Percentiles rank a stretch among this genome's conserved stretches.
Evolutionary conservation across 129 eudicot species (phyloP).

Genomic region (Logfia minima): DNA sequence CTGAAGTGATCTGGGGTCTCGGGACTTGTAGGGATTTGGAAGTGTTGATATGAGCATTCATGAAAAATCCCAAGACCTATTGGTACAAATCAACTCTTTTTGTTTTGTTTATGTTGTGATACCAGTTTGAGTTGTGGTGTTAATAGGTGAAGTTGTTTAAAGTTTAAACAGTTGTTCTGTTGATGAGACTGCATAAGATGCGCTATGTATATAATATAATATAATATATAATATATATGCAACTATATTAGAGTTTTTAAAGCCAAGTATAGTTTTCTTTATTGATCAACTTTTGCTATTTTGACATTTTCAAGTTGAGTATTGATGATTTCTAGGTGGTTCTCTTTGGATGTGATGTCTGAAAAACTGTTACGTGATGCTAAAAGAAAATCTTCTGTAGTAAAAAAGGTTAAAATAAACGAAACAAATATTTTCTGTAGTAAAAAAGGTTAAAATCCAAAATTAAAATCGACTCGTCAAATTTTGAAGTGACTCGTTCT

Average conservation of each 20-base stretch:
- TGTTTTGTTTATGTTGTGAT: background rate
- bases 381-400: too few species aligned
- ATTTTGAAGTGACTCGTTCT: background rate
- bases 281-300: background rate
- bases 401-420: too few species aligned
- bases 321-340: background rate
- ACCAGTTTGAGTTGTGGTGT: conserved; percentile 14
- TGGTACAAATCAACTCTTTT: background rate
- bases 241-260: conserved; percentile 21
- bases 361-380: background rate
- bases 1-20: conserved; percentile 24
- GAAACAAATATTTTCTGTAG: too few species aligned
- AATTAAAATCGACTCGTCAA: background rate
- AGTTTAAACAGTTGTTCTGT: conserved; percentile 19
- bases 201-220: too few species aligned
- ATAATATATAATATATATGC: conserved; percentile 5
- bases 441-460: too few species aligned
- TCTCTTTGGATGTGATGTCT: background rate
- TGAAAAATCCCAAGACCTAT: conserved; percentile 30
- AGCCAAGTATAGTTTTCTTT: conserved; percentile 8
- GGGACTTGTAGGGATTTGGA: conserved; percentile 28
- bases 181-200: conserved; percentile 21
- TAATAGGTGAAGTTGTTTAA: conserved; percentile 11
- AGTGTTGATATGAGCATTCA: conserved; percentile 39
- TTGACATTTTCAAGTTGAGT: background rate